Evolutionary conservation across 257 asterid genomes (phyloP), one percentile per base, ranked within the genome.

Genomic region (Lithospermum erythrorhizon): DNA sequence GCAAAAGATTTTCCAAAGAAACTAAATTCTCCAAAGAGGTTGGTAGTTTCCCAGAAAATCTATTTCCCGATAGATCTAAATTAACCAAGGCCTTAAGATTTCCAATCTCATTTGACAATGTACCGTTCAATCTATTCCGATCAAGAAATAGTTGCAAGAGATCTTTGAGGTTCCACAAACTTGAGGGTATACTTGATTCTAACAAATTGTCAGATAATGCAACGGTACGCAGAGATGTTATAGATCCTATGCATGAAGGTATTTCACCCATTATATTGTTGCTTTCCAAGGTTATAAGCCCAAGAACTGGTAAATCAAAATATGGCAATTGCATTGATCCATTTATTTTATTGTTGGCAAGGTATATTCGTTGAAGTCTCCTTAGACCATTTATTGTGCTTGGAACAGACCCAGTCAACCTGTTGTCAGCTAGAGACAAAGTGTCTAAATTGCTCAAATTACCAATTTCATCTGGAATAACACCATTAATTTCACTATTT

Each of bases 181-280:
- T 65, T 57, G 21, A 6, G 0, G 67, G 60, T n/a, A 63, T 51
- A 19, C 11, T 29, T 2, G 66, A 62, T 18, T 17, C 11, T 23
- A 62, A 13, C 22, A 52, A 0, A 29, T 63, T 63, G 32, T 30
- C 1, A 2, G 17, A 6, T 6, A 57, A 22, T 4, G 9, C 3
- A 23, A 66, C 20, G 2, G 0, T 5, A 21, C 22, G 32, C 0
- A 65, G 32, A 53, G 13, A 9, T 53, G 2, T 65, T 18, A 48
- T 47, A 58, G 58, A 21, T 11, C 70, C 59, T n/a, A 65, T 21
- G 15, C 70, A 65, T 55, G 5, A 30, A 21, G 59, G 59, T 55
- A 55, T 55, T 21, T 53, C 24, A 5, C 56, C 56, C 21, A 21
- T 53, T 6, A 53, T 5, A n/a, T 19, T 19, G n/a, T 53, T 53